phyloP scores from a whole-genome alignment of 139 green algal species.

The Tetraselmis striata region DNA sequence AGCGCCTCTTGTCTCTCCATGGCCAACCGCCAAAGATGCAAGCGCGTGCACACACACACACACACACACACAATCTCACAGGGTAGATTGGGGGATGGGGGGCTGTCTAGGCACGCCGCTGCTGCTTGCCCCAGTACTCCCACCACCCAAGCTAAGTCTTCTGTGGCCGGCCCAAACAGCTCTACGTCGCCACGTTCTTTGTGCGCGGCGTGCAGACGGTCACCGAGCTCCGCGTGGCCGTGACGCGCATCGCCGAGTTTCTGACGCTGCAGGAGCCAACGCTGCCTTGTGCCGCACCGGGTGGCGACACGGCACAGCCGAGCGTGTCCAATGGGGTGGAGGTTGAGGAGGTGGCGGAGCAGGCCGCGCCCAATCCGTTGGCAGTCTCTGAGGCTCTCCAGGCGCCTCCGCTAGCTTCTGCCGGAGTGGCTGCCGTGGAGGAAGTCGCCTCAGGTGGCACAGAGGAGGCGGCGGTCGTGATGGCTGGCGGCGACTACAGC shows the following conservation, averaged over 20 bases:
- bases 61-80: too few relatives aligned
- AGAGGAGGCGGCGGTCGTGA: neutral
- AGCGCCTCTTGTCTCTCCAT: too few relatives aligned
- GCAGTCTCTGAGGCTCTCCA: neutral
- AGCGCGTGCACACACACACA: too few relatives aligned
- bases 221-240: conserved; percentile 51
- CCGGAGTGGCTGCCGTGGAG: too few relatives aligned
- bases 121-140: too few relatives aligned
- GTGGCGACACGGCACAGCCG: neutral
- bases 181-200: conserved; percentile 61
- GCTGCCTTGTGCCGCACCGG: conserved; percentile 17
- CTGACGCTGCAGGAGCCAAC: conserved; percentile 61
- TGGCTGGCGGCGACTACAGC: neutral
- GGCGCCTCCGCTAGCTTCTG: too few relatives aligned
- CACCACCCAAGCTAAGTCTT: too few relatives aligned
- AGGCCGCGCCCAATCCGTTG: neutral
- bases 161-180: too few relatives aligned
- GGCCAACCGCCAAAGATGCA: too few relatives aligned
- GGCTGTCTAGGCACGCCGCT: too few relatives aligned
- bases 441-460: too few relatives aligned
- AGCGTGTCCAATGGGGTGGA: neutral
- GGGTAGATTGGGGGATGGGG: too few relatives aligned
- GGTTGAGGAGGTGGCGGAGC: neutral
- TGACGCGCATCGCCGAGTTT: conserved; percentile 66
- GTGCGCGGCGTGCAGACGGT: conserved; percentile 44